phyloP scores from a whole-genome alignment of 768 basidiomycete genomes.

The Hemileccinum rubropunctum region DNA sequence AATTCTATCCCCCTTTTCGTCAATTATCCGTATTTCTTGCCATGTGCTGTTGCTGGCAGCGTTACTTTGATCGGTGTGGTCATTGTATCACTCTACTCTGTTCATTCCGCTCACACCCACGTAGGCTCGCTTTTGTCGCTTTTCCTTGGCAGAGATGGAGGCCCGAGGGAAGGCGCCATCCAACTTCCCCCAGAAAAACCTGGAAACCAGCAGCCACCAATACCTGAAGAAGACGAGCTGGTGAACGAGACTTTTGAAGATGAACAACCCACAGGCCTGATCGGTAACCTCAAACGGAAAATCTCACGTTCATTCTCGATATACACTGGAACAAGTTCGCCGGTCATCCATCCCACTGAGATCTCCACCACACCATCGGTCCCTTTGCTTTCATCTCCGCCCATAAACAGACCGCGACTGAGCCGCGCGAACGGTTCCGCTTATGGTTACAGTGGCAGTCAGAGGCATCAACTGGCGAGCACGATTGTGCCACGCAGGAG shows the following conservation, averaged over 20 bases:
- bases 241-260: conserved; percentile 47
- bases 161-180: conserved; percentile 83
- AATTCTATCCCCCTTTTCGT: conserved; percentile 63
- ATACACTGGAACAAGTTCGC: conserved; percentile 53
- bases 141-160: conserved; percentile 90
- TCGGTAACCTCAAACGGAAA: conserved; percentile 44
- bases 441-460: conserved; percentile 67
- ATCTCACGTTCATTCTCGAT: conserved; percentile 57
- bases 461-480: conserved; percentile 53
- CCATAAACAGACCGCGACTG: conserved; percentile 43
- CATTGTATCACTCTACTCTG: not conserved
- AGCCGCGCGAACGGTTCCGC: conserved; percentile 73
- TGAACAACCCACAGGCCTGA: conserved; percentile 31
- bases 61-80: conserved; percentile 69
- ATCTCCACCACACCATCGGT: conserved; percentile 39
- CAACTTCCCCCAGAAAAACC: conserved; percentile 78
- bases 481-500: conserved; percentile 51
- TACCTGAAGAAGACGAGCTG: conserved; percentile 65
- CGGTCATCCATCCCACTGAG: conserved; percentile 36
- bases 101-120: not conserved
- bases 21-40: conserved; percentile 87
- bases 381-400: conserved; percentile 43
- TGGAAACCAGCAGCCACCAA: conserved; percentile 41
- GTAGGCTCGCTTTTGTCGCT: conserved; percentile 83
- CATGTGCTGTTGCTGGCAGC: conserved; percentile 72